phyloP scores from a whole-genome alignment of 148 eudicot genomes.

The Rhododendron mucronatum region DNA sequence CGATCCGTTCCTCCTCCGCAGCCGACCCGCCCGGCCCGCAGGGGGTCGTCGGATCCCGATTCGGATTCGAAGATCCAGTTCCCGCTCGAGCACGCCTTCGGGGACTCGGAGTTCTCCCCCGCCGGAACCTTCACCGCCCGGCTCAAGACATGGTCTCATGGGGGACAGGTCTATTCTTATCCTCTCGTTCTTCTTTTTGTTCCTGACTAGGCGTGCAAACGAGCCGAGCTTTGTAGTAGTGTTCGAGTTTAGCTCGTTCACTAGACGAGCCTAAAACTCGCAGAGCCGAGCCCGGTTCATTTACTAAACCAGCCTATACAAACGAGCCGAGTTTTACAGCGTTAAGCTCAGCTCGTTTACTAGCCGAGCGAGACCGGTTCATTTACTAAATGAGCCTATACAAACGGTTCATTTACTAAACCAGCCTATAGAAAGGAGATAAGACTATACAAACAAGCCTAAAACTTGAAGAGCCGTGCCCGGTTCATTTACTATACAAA shows the following conservation, averaged over 20 bases:
- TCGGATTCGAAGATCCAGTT: constrained; percentile 75
- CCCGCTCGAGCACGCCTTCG: constrained; percentile 75
- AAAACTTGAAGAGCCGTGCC: too few species aligned
- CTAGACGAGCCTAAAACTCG: neutral
- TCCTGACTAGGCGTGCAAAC: neutral
- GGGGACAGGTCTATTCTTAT: constrained; percentile 55
- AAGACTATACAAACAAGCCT: neutral
- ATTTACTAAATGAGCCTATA: too few species aligned
- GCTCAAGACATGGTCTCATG: constrained; percentile 71
- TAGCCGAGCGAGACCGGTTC: too few species aligned
- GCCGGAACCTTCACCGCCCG: constrained; percentile 90
- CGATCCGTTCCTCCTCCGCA: neutral
- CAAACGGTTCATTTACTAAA: neutral
- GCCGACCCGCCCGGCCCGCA: constrained; percentile 18
- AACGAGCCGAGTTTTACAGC: neutral
- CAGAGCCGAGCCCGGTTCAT: neutral
- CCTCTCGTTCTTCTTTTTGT: neutral
- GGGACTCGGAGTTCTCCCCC: constrained; percentile 65
- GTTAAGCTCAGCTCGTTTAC: too few species aligned
- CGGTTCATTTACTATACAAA: neutral
- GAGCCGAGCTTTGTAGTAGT: neutral
- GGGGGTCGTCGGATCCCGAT: constrained; percentile 59
- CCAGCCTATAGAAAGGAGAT: neutral
- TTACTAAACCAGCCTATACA: neutral
- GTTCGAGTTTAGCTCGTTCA: neutral